These are phyloP conservation scores for Capsicum baccatum DNA, from an alignment of 257 asterid genomes.

Conservation along the genomic window DNA sequence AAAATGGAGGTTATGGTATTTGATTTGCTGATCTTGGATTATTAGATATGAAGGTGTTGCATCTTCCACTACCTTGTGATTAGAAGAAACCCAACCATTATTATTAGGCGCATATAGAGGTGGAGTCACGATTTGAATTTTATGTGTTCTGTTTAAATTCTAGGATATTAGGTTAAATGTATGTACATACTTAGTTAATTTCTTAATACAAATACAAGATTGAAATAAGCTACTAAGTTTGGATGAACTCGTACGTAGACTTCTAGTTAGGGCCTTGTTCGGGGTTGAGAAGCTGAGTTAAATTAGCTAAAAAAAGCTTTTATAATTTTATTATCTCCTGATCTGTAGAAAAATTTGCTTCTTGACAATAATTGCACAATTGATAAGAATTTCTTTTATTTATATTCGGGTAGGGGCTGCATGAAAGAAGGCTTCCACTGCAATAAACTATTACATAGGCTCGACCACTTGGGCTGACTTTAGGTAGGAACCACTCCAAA, in stretches of 20 bases:
- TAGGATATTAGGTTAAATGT: not conserved
- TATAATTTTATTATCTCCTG: too few species aligned
- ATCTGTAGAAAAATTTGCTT: too few species aligned
- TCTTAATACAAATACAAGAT: not conserved
- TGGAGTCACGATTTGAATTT: not conserved
- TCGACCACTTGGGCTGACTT: slow-evolving; percentile 55
- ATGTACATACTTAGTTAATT: not conserved
- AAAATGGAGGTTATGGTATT: not conserved
- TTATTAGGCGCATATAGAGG: not conserved
- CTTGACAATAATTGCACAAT: too few species aligned
- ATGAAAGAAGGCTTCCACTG: not conserved
- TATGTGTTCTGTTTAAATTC: not conserved
- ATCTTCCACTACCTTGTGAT: not conserved
- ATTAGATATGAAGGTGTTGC: slow-evolving; percentile 13
- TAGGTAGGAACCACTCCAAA: slow-evolving; percentile 40
- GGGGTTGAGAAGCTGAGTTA: not conserved
- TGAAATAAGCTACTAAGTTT: not conserved
- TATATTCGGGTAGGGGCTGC: too few species aligned
- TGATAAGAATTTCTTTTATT: too few species aligned
- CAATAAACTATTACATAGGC: slow-evolving; percentile 34
- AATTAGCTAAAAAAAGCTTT: too few species aligned
- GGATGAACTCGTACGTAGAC: not conserved
- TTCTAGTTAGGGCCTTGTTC: not conserved
- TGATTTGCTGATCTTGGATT: not conserved
- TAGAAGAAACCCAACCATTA: not conserved